Evolutionary conservation across 2,329 filamentous ascomycete genomes (phyloP).

Genomic region (Exophiala lecanii-corni): DNA sequence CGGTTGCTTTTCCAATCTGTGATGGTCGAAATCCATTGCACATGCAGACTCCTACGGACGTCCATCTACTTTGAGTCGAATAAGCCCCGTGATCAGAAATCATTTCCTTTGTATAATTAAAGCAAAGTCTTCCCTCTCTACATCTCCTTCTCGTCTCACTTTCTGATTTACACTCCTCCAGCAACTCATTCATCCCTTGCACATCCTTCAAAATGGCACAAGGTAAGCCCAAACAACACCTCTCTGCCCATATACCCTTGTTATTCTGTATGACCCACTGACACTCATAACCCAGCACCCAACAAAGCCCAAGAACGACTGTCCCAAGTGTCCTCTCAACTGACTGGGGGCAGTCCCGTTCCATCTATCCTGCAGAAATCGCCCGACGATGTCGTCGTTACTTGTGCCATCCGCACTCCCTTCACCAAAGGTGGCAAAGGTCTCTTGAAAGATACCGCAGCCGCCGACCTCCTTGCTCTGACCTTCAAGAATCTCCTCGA

Average conservation of each 20-base stretch:
- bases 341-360: constrained; percentile 34
- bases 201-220: constrained; percentile 37
- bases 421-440: constrained; percentile 92
- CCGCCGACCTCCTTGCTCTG: constrained; percentile 78
- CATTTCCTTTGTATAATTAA: neutral
- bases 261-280: constrained; percentile 6
- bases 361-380: constrained; percentile 47
- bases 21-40: no score
- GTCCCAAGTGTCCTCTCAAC: constrained; percentile 54
- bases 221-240: constrained; percentile 30
- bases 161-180: neutral
- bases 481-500: constrained; percentile 76
- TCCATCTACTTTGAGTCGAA: no score
- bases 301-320: constrained; percentile 53
- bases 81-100: constrained; percentile 9
- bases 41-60: no score
- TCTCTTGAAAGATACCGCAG: constrained; percentile 89
- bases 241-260: neutral
- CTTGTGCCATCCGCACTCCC: constrained; percentile 82
- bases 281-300: constrained; percentile 26
- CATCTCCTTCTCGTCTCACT: neutral
- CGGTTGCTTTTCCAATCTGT: no score
- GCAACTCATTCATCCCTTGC: neutral
- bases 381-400: constrained; percentile 76
- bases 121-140: neutral